Evolutionary conservation across 1,284 basidiomycete species (phyloP), one percentile per base, ranked within the genome.

Genomic region (Ustanciosporium gigantosporum): DNA sequence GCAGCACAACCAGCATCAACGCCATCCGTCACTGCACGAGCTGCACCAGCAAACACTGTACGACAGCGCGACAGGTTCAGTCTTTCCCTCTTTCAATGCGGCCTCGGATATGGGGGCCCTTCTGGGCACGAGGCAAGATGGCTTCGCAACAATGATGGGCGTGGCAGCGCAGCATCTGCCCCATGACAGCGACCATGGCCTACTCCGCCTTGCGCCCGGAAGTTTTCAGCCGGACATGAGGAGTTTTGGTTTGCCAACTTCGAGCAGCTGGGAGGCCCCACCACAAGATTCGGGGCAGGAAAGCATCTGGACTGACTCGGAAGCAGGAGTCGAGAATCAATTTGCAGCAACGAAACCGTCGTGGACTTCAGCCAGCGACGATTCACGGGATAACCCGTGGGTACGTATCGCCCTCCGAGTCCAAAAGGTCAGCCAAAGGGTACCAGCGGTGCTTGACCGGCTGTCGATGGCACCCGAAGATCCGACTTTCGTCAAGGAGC

Each of bases 401-500:
- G 19, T 9, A 11, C 36, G 41, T 13, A 27, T 56, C 5, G 58
- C 51, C 7, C 34, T 37, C 3, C 46, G 58, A 14, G 47, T 52
- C 13, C 41, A 50, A 15, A 34, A 45, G 5, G 35, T 41, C n/a
- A 46, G 44, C n/a, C 52, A 45, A 41, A 31, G 41, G 23, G 29
- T 61, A 7, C 58, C 58, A 17, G 36, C 40, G 31, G 25, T 42
- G 6, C 8, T 61, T 31, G 36, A 46, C 3, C 32, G 37, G 6
- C 44, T 51, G 4, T 34, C 41, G 5, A 25, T 45, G 15, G 52
- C 52, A 19, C 47, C 58, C 3, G 41, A 41, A 8, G 38, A 61
- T 36, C 46, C 58, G 3, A 41, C 36, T 25, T 41, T 42, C n/a
- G 48, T 62, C 41, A 62, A 62, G 31, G 59, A 62, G 45, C 41